Percentiles rank a stretch among this genome's conserved stretches.
These are phyloP conservation scores for Ogataea dorogensis DNA, from an alignment of 805 yeast genomes.

Conservation along the genomic window DNA sequence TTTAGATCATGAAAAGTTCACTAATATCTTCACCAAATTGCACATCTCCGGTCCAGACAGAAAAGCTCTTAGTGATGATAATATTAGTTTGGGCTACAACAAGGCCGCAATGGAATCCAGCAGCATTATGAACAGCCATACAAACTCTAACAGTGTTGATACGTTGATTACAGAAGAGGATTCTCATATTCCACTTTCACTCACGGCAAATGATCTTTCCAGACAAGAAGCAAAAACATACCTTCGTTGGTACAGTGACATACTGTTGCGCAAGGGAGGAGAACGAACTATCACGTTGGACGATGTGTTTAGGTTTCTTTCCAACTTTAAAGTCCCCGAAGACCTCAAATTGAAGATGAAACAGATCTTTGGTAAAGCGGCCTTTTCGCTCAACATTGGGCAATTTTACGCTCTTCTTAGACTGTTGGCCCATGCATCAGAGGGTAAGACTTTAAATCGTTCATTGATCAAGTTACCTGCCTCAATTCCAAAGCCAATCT, in stretches of 20 bases:
- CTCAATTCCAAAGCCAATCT: conserved; percentile 74
- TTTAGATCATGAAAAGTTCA: conserved; percentile 18
- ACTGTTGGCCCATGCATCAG: conserved; percentile 64
- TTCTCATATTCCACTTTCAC: conserved; percentile 54
- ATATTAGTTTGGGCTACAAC: conserved; percentile 15
- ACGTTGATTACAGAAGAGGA: conserved; percentile 35
- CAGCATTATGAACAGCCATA: conserved; percentile 6
- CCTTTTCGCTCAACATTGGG: conserved; percentile 71
- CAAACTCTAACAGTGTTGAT: conserved; percentile 29
- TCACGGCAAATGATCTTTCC: conserved; percentile 67
- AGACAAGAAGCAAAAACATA: conserved; percentile 80
- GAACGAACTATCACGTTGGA: conserved; percentile 62
- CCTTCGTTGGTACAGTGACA: conserved; percentile 89
- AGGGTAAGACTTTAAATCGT: conserved; percentile 53
- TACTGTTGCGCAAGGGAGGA: conserved; percentile 62
- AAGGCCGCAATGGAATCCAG: background rate
- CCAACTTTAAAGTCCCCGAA: conserved; percentile 67
- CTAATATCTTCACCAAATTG: conserved; percentile 23
- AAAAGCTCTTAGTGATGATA: conserved; percentile 23
- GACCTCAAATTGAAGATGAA: conserved; percentile 48
- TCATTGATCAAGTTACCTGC: conserved; percentile 53
- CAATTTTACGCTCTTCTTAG: conserved; percentile 88
- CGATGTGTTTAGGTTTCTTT: conserved; percentile 77
- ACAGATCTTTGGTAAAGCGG: conserved; percentile 52
- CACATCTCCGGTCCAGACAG: conserved; percentile 19